Evolutionary conservation across 2,329 filamentous ascomycete genomes (phyloP).

Genomic region (Phialophora tarda): DNA sequence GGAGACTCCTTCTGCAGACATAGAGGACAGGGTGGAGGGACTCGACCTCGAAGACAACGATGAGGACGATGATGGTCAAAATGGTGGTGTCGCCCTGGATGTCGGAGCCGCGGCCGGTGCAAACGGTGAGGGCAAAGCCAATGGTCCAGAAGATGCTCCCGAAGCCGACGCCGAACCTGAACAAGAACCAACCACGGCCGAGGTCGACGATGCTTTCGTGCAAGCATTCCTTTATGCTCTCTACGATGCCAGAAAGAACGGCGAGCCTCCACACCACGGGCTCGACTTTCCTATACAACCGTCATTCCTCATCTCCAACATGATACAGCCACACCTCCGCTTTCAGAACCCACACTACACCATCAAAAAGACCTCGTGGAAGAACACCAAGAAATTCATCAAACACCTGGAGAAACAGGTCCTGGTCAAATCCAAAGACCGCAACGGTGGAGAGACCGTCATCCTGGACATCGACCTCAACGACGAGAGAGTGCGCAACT

Average conservation of each 20-base stretch:
- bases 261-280: constrained; percentile 59
- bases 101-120: constrained; percentile 38
- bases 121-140: not conserved
- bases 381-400: constrained; percentile 72
- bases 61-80: constrained; percentile 49
- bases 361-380: constrained; percentile 74
- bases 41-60: constrained; percentile 53
- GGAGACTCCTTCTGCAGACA: constrained; percentile 44
- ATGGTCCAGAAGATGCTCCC: constrained; percentile 35
- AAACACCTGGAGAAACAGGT: constrained; percentile 69
- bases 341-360: constrained; percentile 64
- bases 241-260: constrained; percentile 63
- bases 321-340: constrained; percentile 71
- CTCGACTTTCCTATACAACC: constrained; percentile 68
- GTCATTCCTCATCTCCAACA: constrained; percentile 66
- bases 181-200: constrained; percentile 63
- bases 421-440: constrained; percentile 69
- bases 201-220: constrained; percentile 69
- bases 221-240: constrained; percentile 69
- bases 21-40: constrained; percentile 50
- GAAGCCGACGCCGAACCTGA: constrained; percentile 50
- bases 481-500: constrained; percentile 59
- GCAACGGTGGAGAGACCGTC: constrained; percentile 67
- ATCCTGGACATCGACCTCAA: constrained; percentile 70
- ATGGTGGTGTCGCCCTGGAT: constrained; percentile 52